Evolutionary conservation across 148 eudicot species (phyloP).

Genomic region (Linanthus parryae): DNA sequence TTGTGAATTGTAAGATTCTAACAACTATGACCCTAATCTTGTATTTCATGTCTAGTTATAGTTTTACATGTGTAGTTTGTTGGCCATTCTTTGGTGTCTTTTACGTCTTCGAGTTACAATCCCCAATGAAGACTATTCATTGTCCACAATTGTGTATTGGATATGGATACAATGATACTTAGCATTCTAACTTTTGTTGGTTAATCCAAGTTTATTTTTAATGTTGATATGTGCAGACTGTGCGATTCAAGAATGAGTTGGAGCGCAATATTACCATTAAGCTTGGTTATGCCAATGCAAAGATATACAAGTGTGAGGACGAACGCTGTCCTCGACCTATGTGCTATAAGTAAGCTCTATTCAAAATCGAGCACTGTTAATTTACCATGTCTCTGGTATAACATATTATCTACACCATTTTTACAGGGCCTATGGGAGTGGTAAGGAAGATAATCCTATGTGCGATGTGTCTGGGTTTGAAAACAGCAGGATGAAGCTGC

Average conservation of each 20-base stretch:
- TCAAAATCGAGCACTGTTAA: too few relatives aligned
- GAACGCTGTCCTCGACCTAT: conserved; percentile 87
- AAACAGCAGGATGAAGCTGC: conserved; percentile 77
- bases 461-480: conserved; percentile 98
- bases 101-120: too few relatives aligned
- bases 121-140: too few relatives aligned
- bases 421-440: conserved; percentile 96
- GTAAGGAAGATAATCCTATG: conserved; percentile 86
- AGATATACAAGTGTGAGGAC: conserved; percentile 93
- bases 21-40: too few relatives aligned
- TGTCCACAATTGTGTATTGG: not conserved
- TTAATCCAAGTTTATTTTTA: not conserved
- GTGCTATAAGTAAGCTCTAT: conserved; percentile 68
- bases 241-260: conserved; percentile 92
- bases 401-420: not conserved
- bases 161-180: too few relatives aligned
- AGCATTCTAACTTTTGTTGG: not conserved
- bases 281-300: conserved; percentile 98
- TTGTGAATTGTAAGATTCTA: too few relatives aligned
- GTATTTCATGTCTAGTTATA: too few relatives aligned
- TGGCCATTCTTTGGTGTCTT: too few relatives aligned
- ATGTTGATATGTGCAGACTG: conserved; percentile 55
- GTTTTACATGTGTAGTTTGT: too few relatives aligned
- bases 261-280: conserved; percentile 96
- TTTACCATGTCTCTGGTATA: not conserved